Evolutionary conservation across 257 asterid genomes (phyloP).

Genomic region (Mitragyna speciosa): DNA sequence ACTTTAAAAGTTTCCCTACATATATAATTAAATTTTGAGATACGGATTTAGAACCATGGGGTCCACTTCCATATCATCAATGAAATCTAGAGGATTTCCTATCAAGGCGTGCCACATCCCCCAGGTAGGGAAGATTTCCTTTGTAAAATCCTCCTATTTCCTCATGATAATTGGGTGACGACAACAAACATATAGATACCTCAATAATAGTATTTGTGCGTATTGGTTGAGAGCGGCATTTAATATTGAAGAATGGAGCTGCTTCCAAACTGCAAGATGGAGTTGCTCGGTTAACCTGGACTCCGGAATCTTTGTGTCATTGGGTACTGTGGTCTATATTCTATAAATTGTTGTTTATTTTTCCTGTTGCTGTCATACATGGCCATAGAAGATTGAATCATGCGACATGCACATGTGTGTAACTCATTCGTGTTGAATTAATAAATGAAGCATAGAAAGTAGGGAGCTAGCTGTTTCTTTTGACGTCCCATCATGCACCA

Average conservation of each 20-base stretch:
- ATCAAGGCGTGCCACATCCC: conserved; percentile 7
- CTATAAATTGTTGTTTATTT: background rate
- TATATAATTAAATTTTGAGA: background rate
- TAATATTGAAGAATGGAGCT: background rate
- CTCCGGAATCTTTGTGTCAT: conserved; percentile 8
- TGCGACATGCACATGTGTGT: background rate
- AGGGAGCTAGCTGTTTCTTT: conserved; percentile 13
- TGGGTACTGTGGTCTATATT: conserved; percentile 1
- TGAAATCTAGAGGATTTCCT: conserved; percentile 12
- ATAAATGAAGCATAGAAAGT: conserved; percentile 8
- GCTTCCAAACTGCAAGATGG: background rate
- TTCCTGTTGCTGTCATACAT: conserved; percentile 9
- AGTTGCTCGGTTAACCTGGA: background rate
- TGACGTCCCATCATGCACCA: conserved; percentile 10
- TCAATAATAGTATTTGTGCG: background rate
- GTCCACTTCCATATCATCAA: conserved; percentile 17
- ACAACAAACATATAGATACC: conserved; percentile 5
- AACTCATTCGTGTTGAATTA: no score
- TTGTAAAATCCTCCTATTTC: conserved; percentile 2
- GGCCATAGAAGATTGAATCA: background rate
- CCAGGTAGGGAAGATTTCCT: conserved; percentile 4
- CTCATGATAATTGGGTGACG: background rate
- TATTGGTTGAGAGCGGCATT: conserved; percentile 8
- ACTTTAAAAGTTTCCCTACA: background rate
- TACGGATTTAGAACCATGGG: conserved; percentile 13